A percentile compares a stretch with the other conserved stretches of the same genome.
Conservation (phyloP, 2,329 filamentous ascomycete genomes). For the Trematosphaeria pertusa region DNA sequence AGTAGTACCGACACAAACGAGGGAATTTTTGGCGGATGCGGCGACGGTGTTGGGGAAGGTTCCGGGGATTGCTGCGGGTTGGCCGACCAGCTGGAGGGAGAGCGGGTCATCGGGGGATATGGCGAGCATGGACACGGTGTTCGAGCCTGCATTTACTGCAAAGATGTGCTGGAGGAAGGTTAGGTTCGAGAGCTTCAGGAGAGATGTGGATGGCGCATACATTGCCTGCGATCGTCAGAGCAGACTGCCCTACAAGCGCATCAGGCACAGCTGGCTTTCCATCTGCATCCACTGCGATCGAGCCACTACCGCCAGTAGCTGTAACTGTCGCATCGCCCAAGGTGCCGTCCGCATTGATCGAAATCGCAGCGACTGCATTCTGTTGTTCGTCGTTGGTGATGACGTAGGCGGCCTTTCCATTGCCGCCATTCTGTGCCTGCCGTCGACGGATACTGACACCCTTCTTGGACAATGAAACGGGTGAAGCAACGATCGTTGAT, state of each 20-base stretch:
- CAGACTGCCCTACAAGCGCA: slow-evolving; percentile 59
- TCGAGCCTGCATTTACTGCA: slow-evolving; percentile 56
- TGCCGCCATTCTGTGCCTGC: slow-evolving; percentile 8
- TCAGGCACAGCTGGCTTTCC: slow-evolving; percentile 55
- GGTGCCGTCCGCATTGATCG: slow-evolving; percentile 56
- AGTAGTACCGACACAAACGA: slow-evolving; percentile 49
- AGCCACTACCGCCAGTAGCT: slow-evolving; percentile 57
- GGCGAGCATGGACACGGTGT: slow-evolving; percentile 48
- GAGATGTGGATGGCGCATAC: slow-evolving; percentile 46
- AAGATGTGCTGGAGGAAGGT: slow-evolving; percentile 56
- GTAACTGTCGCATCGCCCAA: slow-evolving; percentile 53
- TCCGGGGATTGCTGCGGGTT: slow-evolving; percentile 42
- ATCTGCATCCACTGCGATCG: slow-evolving; percentile 47
- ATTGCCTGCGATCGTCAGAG: slow-evolving; percentile 61
- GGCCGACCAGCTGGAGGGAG: slow-evolving; percentile 38
- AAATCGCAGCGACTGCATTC: slow-evolving; percentile 60
- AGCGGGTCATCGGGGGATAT: slow-evolving; percentile 41
- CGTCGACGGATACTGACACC: slow-evolving; percentile 1
- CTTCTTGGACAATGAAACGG: not conserved
- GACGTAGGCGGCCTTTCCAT: slow-evolving; percentile 61
- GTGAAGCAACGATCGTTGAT: not conserved
- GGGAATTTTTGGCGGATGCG: slow-evolving; percentile 42
- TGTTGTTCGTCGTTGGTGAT: slow-evolving; percentile 59
- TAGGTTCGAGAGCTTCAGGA: slow-evolving; percentile 8
- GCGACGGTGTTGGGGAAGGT: slow-evolving; percentile 51